These are phyloP conservation scores for Umbellularia californica DNA, from an alignment of 164 flowering plant species.

Conservation along the genomic window DNA sequence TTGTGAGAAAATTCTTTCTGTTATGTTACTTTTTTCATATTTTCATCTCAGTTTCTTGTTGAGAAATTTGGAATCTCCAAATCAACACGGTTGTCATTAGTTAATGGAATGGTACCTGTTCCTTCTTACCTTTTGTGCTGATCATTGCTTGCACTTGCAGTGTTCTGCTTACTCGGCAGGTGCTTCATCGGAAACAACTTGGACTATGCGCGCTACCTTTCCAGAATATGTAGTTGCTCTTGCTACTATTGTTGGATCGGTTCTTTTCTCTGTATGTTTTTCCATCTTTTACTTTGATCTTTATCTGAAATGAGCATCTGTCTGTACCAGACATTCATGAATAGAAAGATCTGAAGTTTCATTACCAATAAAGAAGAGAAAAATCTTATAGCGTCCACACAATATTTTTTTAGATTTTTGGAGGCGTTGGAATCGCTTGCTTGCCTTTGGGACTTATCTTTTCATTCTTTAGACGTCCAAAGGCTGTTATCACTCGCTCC, in stretches of 20 bases:
- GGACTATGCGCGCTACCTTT: constrained; percentile 92
- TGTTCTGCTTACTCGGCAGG: constrained; percentile 79
- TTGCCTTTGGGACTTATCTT: constrained; percentile 85
- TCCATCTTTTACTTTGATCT: not conserved
- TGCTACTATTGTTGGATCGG: constrained; percentile 94
- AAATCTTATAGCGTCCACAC: not conserved
- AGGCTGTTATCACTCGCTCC: constrained; percentile 96
- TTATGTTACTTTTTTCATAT: no score
- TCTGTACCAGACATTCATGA: not conserved
- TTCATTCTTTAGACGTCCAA: constrained; percentile 88
- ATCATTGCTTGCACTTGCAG: constrained; percentile 29
- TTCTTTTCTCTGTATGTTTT: constrained; percentile 72
- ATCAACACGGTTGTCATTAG: no score
- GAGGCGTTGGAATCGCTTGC: constrained; percentile 95
- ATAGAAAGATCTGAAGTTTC: not conserved
- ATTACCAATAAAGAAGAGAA: not conserved
- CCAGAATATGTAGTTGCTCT: constrained; percentile 99
- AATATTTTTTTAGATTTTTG: constrained; percentile 64
- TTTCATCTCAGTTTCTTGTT: no score
- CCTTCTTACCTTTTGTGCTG: not conserved
- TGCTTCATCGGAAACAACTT: constrained; percentile 76
- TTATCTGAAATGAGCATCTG: not conserved
- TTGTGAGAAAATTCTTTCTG: not conserved
- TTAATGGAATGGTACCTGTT: not conserved
- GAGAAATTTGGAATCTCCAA: not conserved